A percentile compares a stretch with the other conserved stretches of the same genome.
These are phyloP conservation scores for Neonectria ditissima DNA, from an alignment of 2,329 filamentous ascomycete species.

Conservation along the genomic window DNA sequence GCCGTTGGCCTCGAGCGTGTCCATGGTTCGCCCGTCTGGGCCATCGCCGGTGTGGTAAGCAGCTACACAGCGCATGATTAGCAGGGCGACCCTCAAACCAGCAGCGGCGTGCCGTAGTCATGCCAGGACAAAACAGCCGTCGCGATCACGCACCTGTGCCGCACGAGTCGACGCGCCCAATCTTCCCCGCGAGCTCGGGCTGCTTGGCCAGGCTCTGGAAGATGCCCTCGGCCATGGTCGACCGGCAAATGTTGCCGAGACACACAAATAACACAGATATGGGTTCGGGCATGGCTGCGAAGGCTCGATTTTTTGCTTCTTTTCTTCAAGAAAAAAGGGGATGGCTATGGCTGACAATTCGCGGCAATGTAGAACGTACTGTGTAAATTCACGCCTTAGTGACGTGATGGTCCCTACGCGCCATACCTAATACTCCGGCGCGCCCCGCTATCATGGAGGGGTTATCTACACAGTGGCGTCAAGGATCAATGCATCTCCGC, in stretches of 20 bases:
- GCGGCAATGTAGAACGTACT: slow-evolving; percentile 34
- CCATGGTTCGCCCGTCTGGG: slow-evolving; percentile 87
- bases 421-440: slow-evolving; percentile 34
- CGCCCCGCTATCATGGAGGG: slow-evolving; percentile 46
- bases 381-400: slow-evolving; percentile 38
- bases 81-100: slow-evolving; percentile 7
- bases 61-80: slow-evolving; percentile 56
- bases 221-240: slow-evolving; percentile 95
- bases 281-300: slow-evolving; percentile 52
- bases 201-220: slow-evolving; percentile 79
- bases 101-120: slow-evolving; percentile 2
- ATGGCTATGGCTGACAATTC: slow-evolving; percentile 18
- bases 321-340: slow-evolving; percentile 10
- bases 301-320: background rate
- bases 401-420: slow-evolving; percentile 43
- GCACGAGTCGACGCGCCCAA: slow-evolving; percentile 84
- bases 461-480: slow-evolving; percentile 15
- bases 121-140: slow-evolving; percentile 4
- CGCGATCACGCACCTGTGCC: slow-evolving; percentile 72
- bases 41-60: slow-evolving; percentile 84
- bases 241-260: slow-evolving; percentile 94
- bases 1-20: slow-evolving; percentile 78
- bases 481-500: background rate
- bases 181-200: slow-evolving; percentile 67
- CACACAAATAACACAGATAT: slow-evolving; percentile 93